phyloP scores from a whole-genome alignment of 495 filamentous ascomycete species.

The Friedmanniomyces endolithicus region DNA sequence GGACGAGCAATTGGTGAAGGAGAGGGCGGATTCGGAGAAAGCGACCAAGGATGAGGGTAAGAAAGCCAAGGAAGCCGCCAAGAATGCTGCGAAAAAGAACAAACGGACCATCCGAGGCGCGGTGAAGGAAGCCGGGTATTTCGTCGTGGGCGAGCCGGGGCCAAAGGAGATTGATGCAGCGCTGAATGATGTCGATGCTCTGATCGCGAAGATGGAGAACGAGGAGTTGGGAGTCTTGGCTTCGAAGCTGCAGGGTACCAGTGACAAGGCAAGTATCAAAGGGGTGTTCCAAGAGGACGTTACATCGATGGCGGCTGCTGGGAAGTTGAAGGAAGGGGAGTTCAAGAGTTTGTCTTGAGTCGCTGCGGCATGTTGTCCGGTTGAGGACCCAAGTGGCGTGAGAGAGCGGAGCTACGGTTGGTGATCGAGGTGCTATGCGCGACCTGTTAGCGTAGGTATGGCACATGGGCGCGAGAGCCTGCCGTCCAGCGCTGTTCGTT shows the following conservation, averaged over 20 bases:
- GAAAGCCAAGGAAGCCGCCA: slow-evolving; percentile 95
- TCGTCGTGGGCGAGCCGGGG: slow-evolving; percentile 52
- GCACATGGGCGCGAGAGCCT: no score
- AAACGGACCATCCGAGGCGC: slow-evolving; percentile 83
- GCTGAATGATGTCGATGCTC: slow-evolving; percentile 74
- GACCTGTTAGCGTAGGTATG: no score
- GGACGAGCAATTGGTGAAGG: slow-evolving; percentile 61
- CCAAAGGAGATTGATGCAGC: slow-evolving; percentile 66
- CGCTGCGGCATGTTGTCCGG: neutral
- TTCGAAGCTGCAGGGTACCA: slow-evolving; percentile 54
- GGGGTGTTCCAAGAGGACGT: slow-evolving; percentile 51
- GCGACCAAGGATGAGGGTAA: slow-evolving; percentile 68
- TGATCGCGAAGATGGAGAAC: slow-evolving; percentile 75
- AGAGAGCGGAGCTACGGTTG: no score
- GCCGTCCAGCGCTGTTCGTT: no score
- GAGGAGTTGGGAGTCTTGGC: slow-evolving; percentile 77
- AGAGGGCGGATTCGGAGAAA: slow-evolving; percentile 77
- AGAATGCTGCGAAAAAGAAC: slow-evolving; percentile 99
- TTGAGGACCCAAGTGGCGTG: no score
- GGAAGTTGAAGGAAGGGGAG: slow-evolving; percentile 76
- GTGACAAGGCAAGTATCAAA: slow-evolving; percentile 50
- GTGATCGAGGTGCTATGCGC: no score
- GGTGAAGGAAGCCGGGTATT: slow-evolving; percentile 96
- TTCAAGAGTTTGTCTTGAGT: slow-evolving; percentile 23
- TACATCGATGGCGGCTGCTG: slow-evolving; percentile 57